Percentiles rank a stretch among this genome's conserved stretches.
These are phyloP conservation scores for Kockovaella imperatae DNA, from an alignment of 768 basidiomycete genomes.

Conservation along the genomic window DNA sequence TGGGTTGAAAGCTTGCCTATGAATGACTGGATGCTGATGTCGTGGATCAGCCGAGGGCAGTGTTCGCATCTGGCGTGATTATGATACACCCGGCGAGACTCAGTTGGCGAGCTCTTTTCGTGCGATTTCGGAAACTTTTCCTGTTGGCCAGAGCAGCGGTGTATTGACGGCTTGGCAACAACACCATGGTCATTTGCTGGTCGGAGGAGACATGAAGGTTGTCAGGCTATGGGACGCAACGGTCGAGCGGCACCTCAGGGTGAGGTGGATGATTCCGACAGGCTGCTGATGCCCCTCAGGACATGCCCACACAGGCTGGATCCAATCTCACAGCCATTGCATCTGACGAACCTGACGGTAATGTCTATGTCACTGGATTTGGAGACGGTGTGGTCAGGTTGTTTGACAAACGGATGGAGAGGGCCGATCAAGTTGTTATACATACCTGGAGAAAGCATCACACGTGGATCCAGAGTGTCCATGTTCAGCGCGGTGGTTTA, in stretches of 20 bases:
- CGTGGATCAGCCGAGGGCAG: slow-evolving; percentile 68
- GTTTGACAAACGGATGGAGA: slow-evolving; percentile 80
- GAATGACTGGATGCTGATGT: neutral
- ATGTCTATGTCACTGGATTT: slow-evolving; percentile 81
- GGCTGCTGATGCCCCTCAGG: slow-evolving; percentile 49
- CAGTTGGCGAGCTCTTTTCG: slow-evolving; percentile 93
- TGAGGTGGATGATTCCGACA: slow-evolving; percentile 49
- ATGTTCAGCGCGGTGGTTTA: slow-evolving; percentile 64
- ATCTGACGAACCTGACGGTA: slow-evolving; percentile 66
- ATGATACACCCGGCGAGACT: slow-evolving; percentile 67
- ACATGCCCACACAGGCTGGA: slow-evolving; percentile 79
- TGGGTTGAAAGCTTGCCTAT: slow-evolving; percentile 45
- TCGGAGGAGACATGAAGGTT: slow-evolving; percentile 80
- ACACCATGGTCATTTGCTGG: slow-evolving; percentile 69
- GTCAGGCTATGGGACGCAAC: slow-evolving; percentile 94
- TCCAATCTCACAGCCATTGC: slow-evolving; percentile 79
- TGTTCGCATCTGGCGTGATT: slow-evolving; percentile 85
- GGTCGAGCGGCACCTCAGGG: slow-evolving; percentile 53
- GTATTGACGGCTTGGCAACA: slow-evolving; percentile 92
- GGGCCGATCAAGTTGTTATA: slow-evolving; percentile 59
- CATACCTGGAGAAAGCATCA: slow-evolving; percentile 67
- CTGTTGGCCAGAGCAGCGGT: slow-evolving; percentile 65
- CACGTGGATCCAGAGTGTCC: slow-evolving; percentile 85
- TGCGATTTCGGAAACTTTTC: slow-evolving; percentile 69
- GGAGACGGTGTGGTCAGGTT: slow-evolving; percentile 83